Evolutionary conservation across 1,284 basidiomycete species (phyloP).

Genomic region (Lentinula novae-zelandiae): DNA sequence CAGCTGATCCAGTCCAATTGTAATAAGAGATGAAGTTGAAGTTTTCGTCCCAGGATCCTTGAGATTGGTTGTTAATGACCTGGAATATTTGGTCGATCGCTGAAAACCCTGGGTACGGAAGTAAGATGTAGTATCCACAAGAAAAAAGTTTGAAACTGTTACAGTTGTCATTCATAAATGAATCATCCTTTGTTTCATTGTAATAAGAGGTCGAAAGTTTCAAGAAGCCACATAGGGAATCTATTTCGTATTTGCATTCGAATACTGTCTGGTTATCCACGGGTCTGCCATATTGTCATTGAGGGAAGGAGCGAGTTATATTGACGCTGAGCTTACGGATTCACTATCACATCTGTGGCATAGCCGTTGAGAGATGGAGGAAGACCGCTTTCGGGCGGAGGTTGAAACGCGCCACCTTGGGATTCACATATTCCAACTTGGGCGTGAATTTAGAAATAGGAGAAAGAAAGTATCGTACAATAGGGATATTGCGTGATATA

Average conservation of each 20-base stretch:
- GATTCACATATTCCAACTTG: background rate
- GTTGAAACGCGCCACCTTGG: constrained; percentile 63
- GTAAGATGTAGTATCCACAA: background rate
- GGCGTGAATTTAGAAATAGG: background rate
- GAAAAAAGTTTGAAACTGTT: constrained; percentile 17
- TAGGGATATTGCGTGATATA: constrained; percentile 73
- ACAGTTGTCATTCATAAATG: constrained; percentile 72
- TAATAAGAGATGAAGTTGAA: constrained; percentile 75
- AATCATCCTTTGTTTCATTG: constrained; percentile 61
- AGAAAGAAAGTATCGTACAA: constrained; percentile 33
- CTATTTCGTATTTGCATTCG: constrained; percentile 80
- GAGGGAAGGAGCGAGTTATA: background rate
- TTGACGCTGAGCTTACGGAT: constrained; percentile 47
- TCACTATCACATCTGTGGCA: constrained; percentile 64
- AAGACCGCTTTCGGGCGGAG: constrained; percentile 68
- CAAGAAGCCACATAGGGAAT: constrained; percentile 72
- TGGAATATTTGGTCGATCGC: constrained; percentile 73
- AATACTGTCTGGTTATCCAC: constrained; percentile 68
- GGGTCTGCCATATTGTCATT: constrained; percentile 36
- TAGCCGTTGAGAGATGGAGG: constrained; percentile 58
- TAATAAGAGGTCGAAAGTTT: constrained; percentile 75
- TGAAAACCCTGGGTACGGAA: constrained; percentile 45
- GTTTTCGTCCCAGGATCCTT: constrained; percentile 62
- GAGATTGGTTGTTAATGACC: constrained; percentile 74
- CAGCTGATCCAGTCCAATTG: constrained; percentile 72